phyloP scores from a whole-genome alignment of 148 eudicot genomes.

The Beta vulgaris region DNA sequence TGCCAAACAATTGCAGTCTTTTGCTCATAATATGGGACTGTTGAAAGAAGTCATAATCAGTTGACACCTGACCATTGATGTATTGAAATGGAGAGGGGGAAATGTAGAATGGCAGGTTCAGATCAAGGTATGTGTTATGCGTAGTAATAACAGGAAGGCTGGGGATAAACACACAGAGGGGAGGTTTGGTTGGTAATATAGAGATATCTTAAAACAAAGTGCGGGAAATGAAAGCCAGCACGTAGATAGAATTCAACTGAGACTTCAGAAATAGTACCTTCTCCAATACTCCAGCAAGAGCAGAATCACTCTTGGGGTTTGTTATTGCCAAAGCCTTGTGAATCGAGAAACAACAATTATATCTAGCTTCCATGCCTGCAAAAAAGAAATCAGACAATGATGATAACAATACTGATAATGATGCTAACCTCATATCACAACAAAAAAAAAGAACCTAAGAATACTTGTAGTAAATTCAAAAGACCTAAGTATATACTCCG shows the following conservation, averaged over 20 bases:
- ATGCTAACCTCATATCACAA: neutral
- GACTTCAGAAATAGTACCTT: conserved; percentile 44
- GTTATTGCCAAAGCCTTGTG: conserved; percentile 48
- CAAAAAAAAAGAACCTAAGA: neutral
- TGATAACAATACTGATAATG: neutral
- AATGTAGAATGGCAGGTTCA: too few species aligned
- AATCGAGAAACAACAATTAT: conserved; percentile 72
- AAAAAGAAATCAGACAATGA: neutral
- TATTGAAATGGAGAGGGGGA: too few species aligned
- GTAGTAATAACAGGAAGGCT: too few species aligned
- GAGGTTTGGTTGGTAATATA: neutral
- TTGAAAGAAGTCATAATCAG: too few species aligned
- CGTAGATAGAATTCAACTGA: neutral
- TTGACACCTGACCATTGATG: too few species aligned
- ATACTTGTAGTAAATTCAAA: neutral
- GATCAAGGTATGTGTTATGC: too few species aligned
- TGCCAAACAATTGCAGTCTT: too few species aligned
- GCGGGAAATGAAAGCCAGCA: neutral
- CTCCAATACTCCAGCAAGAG: conserved; percentile 48
- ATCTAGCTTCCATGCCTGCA: conserved; percentile 88
- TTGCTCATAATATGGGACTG: too few species aligned
- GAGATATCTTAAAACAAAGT: neutral
- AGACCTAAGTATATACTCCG: neutral
- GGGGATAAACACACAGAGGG: neutral
- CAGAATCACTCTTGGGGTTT: conserved; percentile 53